Base-by-base conservation (phyloP, 768 basidiomycete genomes). In the Xerocomus potaroensis region DNA sequence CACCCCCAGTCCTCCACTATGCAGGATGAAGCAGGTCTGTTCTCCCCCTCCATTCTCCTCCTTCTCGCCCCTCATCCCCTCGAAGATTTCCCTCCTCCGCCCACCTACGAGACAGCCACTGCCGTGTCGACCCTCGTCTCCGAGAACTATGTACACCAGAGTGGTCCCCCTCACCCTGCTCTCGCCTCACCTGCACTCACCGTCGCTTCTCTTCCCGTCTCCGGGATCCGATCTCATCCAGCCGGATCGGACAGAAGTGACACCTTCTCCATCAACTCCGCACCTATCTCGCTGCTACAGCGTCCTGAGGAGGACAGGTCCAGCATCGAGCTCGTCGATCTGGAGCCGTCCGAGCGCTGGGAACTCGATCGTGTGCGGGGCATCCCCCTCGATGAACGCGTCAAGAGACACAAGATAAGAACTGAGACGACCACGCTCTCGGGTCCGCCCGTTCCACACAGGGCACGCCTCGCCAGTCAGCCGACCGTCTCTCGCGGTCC, bases 41-140 rank as follows among this genome's bases (percentile, higher is more conserved):
- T 39, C n/a, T 33, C n/a, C n/a, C 39, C 16, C 39, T 31, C 14
- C 27, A 2, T 39, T 3, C 43, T n/a, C n/a, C 8, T 41, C 8
- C 26, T 18, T 9, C 35, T 22, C 22, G 21, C 15, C n/a, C n/a
- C 41, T 48, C 48, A 27, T 53, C 67, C 72, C 38, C 78, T 26
- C 22, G 21, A 11, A 62, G 77, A 86, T 59, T 84, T 84, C 58
- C 84, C 83, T 7, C 87, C 87, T 11, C 87, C 87, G 22, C 79
- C 84, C 11, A 86, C 87, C 55, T 79, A 80, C 50, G 87, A 89
- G 64, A 74, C 72, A 8, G 72, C 74, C 12, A 70, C 74, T 5
- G 59, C 76, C 67, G 44, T 74, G 61, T 48, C 67, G 63, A 48
- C 70, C 58, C 56, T 71, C 67, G 43, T 75, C 56, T 60, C 72